Conservation (phyloP, 2,329 filamentous ascomycete species). For the Phyllosticta citrichinensis region DNA sequence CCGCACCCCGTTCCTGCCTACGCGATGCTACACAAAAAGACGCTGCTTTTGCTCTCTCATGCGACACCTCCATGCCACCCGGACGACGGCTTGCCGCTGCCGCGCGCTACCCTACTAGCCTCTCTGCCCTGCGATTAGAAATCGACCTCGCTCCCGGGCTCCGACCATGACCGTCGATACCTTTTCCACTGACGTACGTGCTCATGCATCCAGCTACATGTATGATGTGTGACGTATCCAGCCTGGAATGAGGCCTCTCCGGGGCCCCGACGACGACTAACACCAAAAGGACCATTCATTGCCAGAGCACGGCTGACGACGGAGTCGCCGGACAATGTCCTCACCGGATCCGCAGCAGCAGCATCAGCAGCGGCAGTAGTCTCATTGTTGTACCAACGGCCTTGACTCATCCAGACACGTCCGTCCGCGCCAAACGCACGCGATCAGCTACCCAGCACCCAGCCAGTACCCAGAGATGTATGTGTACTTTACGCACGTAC, state of each 20-base stretch:
- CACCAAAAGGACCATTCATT: not conserved
- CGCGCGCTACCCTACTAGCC: not conserved
- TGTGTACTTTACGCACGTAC: too few relatives aligned
- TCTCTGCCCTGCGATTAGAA: not conserved
- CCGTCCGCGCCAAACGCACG: not conserved
- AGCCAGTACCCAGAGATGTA: too few relatives aligned
- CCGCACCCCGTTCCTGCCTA: not conserved
- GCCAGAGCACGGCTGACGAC: not conserved
- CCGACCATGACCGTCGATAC: not conserved
- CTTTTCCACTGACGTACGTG: not conserved
- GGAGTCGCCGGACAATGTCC: too few relatives aligned
- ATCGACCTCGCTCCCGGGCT: not conserved
- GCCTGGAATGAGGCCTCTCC: not conserved
- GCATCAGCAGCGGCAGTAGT: too few relatives aligned
- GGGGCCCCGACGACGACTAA: not conserved
- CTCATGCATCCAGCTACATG: not conserved
- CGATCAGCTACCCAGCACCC: not conserved
- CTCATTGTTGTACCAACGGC: not conserved
- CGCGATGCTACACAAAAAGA: not conserved
- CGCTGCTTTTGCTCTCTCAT: too few relatives aligned
- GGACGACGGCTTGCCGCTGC: not conserved
- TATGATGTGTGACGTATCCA: too few relatives aligned
- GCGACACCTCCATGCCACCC: not conserved
- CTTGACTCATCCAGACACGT: not conserved
- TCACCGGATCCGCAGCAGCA: too few relatives aligned